phyloP scores from a whole-genome alignment of 306 rosid species.

The Rubus idaeus region DNA sequence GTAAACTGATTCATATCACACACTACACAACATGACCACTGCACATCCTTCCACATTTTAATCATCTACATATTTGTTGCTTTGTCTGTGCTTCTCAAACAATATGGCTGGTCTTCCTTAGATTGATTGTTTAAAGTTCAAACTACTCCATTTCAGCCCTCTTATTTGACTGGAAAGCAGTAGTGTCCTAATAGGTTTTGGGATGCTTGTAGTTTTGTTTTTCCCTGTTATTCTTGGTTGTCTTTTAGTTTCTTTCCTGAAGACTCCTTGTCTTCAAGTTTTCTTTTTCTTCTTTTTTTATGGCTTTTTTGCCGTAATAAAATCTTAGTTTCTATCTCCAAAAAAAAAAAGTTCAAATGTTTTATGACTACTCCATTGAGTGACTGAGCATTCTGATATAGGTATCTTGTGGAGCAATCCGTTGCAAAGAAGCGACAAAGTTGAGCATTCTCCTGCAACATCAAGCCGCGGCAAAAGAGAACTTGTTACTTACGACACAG shows the following conservation, averaged over 20 bases:
- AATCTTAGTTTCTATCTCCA: too few species aligned
- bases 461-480: background rate
- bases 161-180: too few species aligned
- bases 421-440: slow-evolving; percentile 25
- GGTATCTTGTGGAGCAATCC: slow-evolving; percentile 42
- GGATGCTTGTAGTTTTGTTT: too few species aligned
- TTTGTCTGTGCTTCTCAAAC: background rate
- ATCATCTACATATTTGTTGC: background rate
- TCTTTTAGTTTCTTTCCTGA: too few species aligned
- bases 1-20: background rate
- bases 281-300: too few species aligned
- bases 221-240: too few species aligned
- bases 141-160: too few species aligned
- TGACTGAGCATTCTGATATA: slow-evolving; percentile 6
- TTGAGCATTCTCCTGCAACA: slow-evolving; percentile 13
- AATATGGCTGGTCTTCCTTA: background rate
- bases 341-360: background rate
- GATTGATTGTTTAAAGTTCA: background rate
- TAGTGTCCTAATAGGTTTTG: too few species aligned
- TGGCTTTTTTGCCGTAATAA: too few species aligned
- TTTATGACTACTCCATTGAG: background rate
- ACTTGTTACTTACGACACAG: background rate
- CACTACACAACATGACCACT: background rate
- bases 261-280: too few species aligned
- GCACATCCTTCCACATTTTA: background rate